Conservation (phyloP, 345 rosid species). For the Pistacia atlantica region DNA sequence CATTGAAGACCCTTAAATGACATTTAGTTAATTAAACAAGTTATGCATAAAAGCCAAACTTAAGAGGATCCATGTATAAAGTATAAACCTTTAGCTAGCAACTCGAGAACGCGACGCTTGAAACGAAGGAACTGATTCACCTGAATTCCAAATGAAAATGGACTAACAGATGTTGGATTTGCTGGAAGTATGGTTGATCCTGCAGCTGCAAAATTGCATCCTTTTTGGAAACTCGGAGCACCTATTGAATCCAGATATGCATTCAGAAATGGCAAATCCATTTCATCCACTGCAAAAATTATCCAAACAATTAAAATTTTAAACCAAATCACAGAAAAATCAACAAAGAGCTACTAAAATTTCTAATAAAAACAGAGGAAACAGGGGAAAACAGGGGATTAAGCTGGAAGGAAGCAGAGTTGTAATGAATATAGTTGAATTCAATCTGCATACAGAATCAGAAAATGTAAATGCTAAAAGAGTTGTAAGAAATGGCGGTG, state of each 20-base stretch:
- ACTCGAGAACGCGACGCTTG: constrained; percentile 65
- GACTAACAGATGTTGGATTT: constrained; percentile 69
- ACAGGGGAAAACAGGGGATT: not conserved
- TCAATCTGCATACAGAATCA: not conserved
- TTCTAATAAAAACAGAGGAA: constrained; percentile 11
- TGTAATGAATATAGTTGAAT: not conserved
- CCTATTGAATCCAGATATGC: constrained; percentile 90
- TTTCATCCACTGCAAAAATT: constrained; percentile 73
- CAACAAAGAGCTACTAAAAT: not conserved
- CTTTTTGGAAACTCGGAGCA: constrained; percentile 70
- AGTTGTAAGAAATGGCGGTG: not conserved
- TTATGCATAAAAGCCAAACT: not conserved
- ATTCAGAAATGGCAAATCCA: constrained; percentile 88
- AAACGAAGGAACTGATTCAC: constrained; percentile 80
- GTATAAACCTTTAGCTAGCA: constrained; percentile 54
- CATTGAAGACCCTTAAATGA: too few relatives aligned
- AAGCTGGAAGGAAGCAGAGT: not conserved
- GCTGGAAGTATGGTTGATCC: constrained; percentile 82
- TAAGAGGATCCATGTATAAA: constrained; percentile 5
- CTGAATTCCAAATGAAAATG: constrained; percentile 78
- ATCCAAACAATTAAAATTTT: not conserved
- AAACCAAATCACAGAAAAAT: not conserved
- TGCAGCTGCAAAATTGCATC: constrained; percentile 94
- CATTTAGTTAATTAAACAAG: not conserved
- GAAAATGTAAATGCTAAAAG: not conserved